Evolutionary conservation across 805 yeast genomes (phyloP).

Genomic region (Saturnispora besseyi): DNA sequence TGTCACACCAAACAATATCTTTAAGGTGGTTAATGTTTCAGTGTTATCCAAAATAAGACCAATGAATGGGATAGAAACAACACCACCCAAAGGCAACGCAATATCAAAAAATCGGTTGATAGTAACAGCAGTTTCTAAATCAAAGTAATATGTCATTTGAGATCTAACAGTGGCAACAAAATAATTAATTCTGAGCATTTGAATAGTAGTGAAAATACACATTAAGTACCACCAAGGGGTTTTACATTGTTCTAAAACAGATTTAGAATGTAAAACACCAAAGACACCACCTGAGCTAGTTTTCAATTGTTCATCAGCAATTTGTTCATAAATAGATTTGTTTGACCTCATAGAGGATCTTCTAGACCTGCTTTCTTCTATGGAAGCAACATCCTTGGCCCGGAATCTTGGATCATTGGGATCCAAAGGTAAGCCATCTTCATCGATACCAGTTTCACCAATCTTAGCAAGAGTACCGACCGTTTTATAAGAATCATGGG

Average conservation of each 20-base stretch:
- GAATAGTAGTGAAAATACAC: slow-evolving; percentile 72
- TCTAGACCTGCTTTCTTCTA: slow-evolving; percentile 22
- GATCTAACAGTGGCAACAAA: slow-evolving; percentile 84
- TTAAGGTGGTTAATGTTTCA: slow-evolving; percentile 49
- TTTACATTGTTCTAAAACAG: slow-evolving; percentile 31
- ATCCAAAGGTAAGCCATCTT: slow-evolving; percentile 50
- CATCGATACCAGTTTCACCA: slow-evolving; percentile 66
- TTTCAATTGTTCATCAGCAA: slow-evolving; percentile 48
- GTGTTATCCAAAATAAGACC: slow-evolving; percentile 72
- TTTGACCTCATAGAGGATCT: slow-evolving; percentile 30
- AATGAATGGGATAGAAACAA: slow-evolving; percentile 77
- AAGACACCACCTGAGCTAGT: slow-evolving; percentile 57
- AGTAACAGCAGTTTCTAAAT: slow-evolving; percentile 40
- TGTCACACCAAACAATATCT: slow-evolving; percentile 45
- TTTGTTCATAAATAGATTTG: slow-evolving; percentile 58
- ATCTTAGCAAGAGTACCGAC: slow-evolving; percentile 58
- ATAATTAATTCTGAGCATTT: slow-evolving; percentile 87
- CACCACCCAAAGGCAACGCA: slow-evolving; percentile 84
- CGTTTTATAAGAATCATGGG: slow-evolving; percentile 64
- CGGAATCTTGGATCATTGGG: slow-evolving; percentile 32
- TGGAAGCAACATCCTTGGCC: slow-evolving; percentile 12
- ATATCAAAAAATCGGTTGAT: slow-evolving; percentile 74
- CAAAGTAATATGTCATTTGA: slow-evolving; percentile 69
- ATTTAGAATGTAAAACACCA: slow-evolving; percentile 66
- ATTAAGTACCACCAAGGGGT: slow-evolving; percentile 74